Base-by-base conservation (phyloP, 1,284 basidiomycete genomes). In the Paramarasmius palmivorus region DNA sequence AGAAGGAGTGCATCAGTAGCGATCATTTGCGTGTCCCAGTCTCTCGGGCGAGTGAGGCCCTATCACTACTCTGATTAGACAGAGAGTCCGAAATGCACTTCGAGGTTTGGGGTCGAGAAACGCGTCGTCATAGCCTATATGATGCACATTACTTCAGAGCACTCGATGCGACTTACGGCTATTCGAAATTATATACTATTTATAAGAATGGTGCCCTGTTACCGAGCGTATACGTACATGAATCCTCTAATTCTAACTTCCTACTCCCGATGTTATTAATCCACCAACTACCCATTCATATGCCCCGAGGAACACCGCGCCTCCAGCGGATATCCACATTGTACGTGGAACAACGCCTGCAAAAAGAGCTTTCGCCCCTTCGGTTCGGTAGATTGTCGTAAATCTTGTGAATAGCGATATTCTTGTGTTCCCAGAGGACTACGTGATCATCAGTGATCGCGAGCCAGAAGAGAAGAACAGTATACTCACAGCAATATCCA, bases 241-340 rank as follows among this genome's bases (percentile, higher is more conserved):
- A n/a, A n/a, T 32, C 29, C 12, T 32, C 6, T 32, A 12, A 32
- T 6, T 20, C 44, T 46, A 46, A 12, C 44, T 46, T 17, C 44
- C 44, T 15, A 46, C 14, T 17, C 44, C 44, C n/a, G 44, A 46
- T n/a, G 44, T 46, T n/a, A 59, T 60, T 10, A 69, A 52, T 4
- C 60, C 60, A 55, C 63, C 54, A 3, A 77, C 59, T 4, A 75
- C 79, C 84, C 83, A 86, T 65, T 98, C 95, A 65, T 97, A 98
- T 44, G 93, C 88, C 32, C 96, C 95, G 4, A 98, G 78, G 73
- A 99, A 99, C 0, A 99, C 94, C 0, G 95, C 95, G 2, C 97
- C 97, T 4, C 97, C 97, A 1, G 93, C 85, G 2, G 93, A 94
- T 65, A 99, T 98, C 89, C 95, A 98, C 50, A 97, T 70, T 37